Evolutionary conservation across 2,329 filamentous ascomycete species (phyloP).

Genomic region (Fusarium agapanthi): DNA sequence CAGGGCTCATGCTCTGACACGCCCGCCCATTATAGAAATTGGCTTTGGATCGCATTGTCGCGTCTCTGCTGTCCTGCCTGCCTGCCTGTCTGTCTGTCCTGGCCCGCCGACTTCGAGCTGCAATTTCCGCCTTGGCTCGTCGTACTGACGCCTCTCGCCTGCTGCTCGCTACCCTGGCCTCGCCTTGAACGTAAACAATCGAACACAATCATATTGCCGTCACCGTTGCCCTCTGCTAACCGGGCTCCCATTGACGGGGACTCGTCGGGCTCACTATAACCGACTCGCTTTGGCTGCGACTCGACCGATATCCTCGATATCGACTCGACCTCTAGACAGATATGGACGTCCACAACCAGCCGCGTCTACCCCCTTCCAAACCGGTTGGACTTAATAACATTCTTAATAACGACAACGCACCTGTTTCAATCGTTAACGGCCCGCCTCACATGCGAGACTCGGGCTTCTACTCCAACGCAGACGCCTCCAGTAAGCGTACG

Average conservation of each 20-base stretch:
- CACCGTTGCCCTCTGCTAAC: background rate
- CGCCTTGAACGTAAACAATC: conserved; percentile 9
- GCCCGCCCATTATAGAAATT: conserved; percentile 6
- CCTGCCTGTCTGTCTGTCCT: background rate
- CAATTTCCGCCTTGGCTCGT: conserved; percentile 4
- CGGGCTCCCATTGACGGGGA: conserved; percentile 10
- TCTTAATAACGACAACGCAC: conserved; percentile 49
- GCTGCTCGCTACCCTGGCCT: conserved; percentile 2
- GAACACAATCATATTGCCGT: background rate
- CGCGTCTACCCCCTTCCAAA: conserved; percentile 44
- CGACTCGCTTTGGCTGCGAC: conserved; percentile 4
- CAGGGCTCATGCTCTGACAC: conserved; percentile 34
- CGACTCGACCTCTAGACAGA: conserved; percentile 15
- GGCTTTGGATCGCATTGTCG: conserved; percentile 11
- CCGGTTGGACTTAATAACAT: conserved; percentile 51
- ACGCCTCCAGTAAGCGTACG: conserved; percentile 55
- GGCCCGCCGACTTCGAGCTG: background rate
- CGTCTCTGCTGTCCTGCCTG: background rate
- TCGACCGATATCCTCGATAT: conserved; percentile 21
- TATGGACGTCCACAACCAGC: conserved; percentile 44
- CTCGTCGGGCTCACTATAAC: conserved; percentile 7
- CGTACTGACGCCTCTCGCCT: conserved; percentile 14
- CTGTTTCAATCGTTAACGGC: conserved; percentile 38
- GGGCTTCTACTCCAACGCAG: conserved; percentile 55
- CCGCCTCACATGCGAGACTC: conserved; percentile 52